Evolutionary conservation across 257 asterid species (phyloP), one percentile per base, ranked within the genome.

Genomic region (Cordia subcordata): DNA sequence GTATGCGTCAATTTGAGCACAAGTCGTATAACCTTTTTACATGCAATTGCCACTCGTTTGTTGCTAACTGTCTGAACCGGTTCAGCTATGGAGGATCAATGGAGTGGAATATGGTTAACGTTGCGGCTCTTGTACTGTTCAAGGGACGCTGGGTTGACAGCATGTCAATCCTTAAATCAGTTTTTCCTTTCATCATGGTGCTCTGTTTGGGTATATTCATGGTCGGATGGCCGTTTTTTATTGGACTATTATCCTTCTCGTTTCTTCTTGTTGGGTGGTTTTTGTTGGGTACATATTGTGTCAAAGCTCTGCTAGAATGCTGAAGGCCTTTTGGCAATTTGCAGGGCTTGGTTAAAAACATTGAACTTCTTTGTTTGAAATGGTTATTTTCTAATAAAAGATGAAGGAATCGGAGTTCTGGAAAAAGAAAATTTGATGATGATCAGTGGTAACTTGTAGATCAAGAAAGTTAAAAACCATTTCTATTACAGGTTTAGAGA

Each of bases 11-110:
- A 16, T 86, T 78, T 42, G 99, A 86, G 82, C 66, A 71, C 87
- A 80, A 64, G 72, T 80, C 90, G 3, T 86, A 89, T 82, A 93
- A 89, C 73, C 84, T 88, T 64, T 89, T 93, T 76, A 85, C 94
- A 0, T 89, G 96, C 86, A 93, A 93, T 85, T 78, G 92, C 73
- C 89, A 93, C 74, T 85, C 95, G 0, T 89, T 84, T 13, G 84
- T 75, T 8, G 99, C 97, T 5, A 63, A 75, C 61, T 93, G 86
- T 65, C 74, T 93, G 54, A 93, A 89, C 70, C 82, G 87, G 57
- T 66, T 86, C 51, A 70, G 85, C 79, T 86, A 83, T 13, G 64
- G 68, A 38, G 94, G 92, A 13, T 86, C 90, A 6, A 74, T 81
- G 94, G 55, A 68, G 17, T 93, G 99, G 99, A 89, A 86, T 91